Evolutionary conservation across 441 rosid genomes (phyloP).

Genomic region (Mallotus japonicus): DNA sequence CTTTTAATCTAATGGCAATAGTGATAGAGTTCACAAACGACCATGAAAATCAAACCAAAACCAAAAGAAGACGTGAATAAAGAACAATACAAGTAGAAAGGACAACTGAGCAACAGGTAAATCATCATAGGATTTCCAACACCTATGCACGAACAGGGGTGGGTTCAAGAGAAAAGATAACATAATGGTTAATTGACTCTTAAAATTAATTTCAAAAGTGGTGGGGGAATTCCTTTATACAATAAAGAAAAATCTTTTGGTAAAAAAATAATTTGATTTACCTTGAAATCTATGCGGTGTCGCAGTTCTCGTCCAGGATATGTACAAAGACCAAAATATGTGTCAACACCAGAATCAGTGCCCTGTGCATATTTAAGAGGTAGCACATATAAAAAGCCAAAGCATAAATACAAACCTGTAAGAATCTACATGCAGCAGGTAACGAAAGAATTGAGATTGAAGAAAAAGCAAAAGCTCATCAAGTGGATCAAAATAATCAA

Average conservation of each 20-base stretch:
- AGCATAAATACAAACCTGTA: background rate
- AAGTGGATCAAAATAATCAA: too few species aligned
- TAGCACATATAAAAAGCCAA: background rate
- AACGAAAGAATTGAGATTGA: too few species aligned
- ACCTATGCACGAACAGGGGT: background rate
- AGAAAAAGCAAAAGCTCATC: too few species aligned
- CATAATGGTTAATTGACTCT: background rate
- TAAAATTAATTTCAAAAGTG: background rate
- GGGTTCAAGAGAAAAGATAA: background rate
- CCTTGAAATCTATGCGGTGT: constrained; percentile 90
- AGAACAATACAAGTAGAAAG: background rate
- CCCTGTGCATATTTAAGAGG: constrained; percentile 47
- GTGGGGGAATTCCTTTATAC: background rate
- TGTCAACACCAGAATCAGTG: constrained; percentile 82
- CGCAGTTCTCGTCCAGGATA: constrained; percentile 80
- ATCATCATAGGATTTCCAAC: too few species aligned
- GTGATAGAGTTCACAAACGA: background rate
- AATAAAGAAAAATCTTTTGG: background rate
- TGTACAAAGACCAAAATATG: constrained; percentile 86
- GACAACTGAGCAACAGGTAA: background rate
- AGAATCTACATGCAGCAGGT: background rate
- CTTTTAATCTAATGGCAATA: background rate
- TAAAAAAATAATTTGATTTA: constrained; percentile 22
- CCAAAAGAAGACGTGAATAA: background rate
- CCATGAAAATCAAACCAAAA: background rate